Percentiles rank a stretch among this genome's conserved stretches.
phyloP scores from a whole-genome alignment of 768 basidiomycete genomes.

The Tricholomella constricta region DNA sequence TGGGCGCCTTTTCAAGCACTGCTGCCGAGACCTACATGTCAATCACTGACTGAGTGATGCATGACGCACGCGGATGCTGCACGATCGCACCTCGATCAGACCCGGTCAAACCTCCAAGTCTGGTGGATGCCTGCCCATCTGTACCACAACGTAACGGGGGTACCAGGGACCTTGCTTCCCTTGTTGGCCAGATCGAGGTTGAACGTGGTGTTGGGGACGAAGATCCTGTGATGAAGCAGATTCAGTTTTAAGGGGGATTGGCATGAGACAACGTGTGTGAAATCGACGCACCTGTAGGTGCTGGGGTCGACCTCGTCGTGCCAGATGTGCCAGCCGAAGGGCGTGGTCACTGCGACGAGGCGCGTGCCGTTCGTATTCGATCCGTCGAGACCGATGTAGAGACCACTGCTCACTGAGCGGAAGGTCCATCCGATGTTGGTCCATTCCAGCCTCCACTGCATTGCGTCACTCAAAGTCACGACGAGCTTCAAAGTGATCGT shows the following conservation, averaged over 20 bases:
- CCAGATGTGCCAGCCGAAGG: constrained; percentile 53
- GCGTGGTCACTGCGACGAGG: constrained; percentile 37
- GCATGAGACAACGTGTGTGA: background rate
- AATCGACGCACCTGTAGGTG: constrained; percentile 44
- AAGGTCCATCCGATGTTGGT: constrained; percentile 41
- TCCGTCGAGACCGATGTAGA: constrained; percentile 45
- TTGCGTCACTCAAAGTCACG: background rate
- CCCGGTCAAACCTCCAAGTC: constrained; percentile 46
- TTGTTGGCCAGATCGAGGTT: constrained; percentile 50
- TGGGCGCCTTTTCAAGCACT: background rate
- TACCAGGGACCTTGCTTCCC: constrained; percentile 47
- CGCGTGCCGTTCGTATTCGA: constrained; percentile 40
- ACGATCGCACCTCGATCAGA: constrained; percentile 21
- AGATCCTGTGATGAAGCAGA: constrained; percentile 49
- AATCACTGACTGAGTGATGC: too few relatives aligned
- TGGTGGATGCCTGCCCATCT: constrained; percentile 54
- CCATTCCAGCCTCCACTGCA: constrained; percentile 52
- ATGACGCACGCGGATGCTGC: background rate
- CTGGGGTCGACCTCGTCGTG: constrained; percentile 40
- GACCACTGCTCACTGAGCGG: constrained; percentile 40
- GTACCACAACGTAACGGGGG: constrained; percentile 48
- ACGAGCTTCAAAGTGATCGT: background rate
- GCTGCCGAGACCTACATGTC: too few relatives aligned
- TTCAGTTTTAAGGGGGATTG: background rate
- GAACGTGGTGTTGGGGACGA: constrained; percentile 41